Evolutionary conservation across 2,329 filamentous ascomycete species (phyloP), one percentile per base, ranked within the genome.

Genomic region (Akanthomyces dipterigenus): DNA sequence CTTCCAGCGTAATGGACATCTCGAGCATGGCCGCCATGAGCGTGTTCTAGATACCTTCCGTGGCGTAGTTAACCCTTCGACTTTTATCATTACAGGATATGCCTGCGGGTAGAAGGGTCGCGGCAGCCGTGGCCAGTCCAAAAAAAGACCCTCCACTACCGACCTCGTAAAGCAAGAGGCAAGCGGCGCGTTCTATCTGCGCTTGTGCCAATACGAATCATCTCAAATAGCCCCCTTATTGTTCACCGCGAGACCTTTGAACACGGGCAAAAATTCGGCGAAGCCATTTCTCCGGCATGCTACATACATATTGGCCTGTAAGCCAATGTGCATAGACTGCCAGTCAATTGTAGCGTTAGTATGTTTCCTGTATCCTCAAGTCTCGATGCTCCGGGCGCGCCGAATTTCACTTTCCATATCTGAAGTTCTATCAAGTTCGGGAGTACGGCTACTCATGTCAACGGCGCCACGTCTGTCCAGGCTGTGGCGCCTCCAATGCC

Each of bases 21-120:
- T 55, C 48, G 3, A 36, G 20, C n/a, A 55, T 34, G 7, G 55
- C 16, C 7, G 55, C 55, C 14, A 50, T 43, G 16, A 62, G 36
- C 5, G 28, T 24, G 14, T 31, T 50, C 55, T 55, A 62, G 11
- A 62, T 34, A 24, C 56, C 50, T n/a, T 60, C 61, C n/a, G n/a
- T 50, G 50, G 16, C 55, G 49, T 16, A 50, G 61, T 55, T 31
- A 55, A 1, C n/a, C n/a, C n/a, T n/a, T n/a, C n/a, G n/a, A 8
- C 24, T 14, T 28, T 28, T 22, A 62, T n/a, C 0, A 62, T 43
- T 48, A 36, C 11, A 60, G 50, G 16, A 57, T 31, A 3, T 36
- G 42, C 2, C 50, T 26, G 9, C 55, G 55, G 1, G 26, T 31
- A 8, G 18, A 20, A 24, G 16, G 49, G 26, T 55, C 61, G 1